phyloP scores from a whole-genome alignment of 139 green algal species.

The Tetradesmus lagerheimii region DNA sequence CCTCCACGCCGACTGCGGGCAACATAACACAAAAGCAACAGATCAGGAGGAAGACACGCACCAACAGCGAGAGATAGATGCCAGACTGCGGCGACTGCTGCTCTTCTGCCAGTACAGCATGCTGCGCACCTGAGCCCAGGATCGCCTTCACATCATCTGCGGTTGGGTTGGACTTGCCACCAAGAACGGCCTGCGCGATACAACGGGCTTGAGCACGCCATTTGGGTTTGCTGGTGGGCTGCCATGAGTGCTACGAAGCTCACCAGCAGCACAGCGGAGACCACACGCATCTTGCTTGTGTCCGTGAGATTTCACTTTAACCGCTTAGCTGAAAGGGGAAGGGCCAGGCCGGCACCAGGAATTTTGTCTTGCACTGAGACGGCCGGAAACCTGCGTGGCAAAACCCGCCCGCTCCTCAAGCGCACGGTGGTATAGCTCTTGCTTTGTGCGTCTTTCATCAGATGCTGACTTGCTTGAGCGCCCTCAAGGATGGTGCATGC shows the following conservation, averaged over 20 bases:
- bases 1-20: slow-evolving; percentile 77
- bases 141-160: slow-evolving; percentile 81
- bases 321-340: slow-evolving; percentile 32
- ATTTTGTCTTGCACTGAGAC: neutral
- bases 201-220: neutral
- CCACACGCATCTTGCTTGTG: slow-evolving; percentile 66
- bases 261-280: slow-evolving; percentile 73
- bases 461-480: neutral
- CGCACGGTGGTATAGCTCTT: neutral
- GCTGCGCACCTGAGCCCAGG: slow-evolving; percentile 66
- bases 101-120: neutral
- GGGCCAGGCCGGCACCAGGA: neutral
- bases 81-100: slow-evolving; percentile 1
- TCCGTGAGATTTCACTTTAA: slow-evolving; percentile 54
- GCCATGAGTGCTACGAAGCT: slow-evolving; percentile 13
- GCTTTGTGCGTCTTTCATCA: neutral
- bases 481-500: neutral
- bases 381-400: slow-evolving; percentile 3
- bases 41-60: neutral
- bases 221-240: neutral
- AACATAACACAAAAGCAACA: neutral
- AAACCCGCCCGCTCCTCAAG: neutral
- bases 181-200: slow-evolving; percentile 73
- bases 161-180: slow-evolving; percentile 76
- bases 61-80: neutral